Conservation (phyloP, 2,329 filamentous ascomycete genomes). For the Neophaeococcomyces aloes region DNA sequence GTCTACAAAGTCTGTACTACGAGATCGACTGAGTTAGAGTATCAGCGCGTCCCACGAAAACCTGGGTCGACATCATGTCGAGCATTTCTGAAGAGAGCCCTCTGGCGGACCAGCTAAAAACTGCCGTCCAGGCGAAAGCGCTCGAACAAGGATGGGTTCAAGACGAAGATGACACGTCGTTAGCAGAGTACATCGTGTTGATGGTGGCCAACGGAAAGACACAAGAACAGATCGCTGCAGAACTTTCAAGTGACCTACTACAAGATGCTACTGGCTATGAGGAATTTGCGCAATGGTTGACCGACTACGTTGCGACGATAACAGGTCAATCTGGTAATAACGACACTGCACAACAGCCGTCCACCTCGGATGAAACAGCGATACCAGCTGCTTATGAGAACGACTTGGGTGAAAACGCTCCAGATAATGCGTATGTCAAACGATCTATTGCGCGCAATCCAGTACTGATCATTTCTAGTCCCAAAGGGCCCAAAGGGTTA, state of each 20-base stretch:
- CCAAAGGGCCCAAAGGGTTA: constrained; percentile 92
- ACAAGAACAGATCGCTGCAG: constrained; percentile 75
- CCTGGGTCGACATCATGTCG: constrained; percentile 14
- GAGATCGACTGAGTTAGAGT: background rate
- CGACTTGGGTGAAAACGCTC: constrained; percentile 20
- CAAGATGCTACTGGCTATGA: constrained; percentile 73
- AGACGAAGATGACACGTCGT: constrained; percentile 66
- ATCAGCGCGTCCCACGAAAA: background rate
- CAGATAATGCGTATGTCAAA: constrained; percentile 21
- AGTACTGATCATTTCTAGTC: constrained; percentile 43
- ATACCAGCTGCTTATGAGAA: constrained; percentile 19
- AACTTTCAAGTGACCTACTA: constrained; percentile 80
- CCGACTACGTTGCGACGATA: constrained; percentile 57
- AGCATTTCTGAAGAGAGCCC: constrained; percentile 57
- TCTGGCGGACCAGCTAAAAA: constrained; percentile 71
- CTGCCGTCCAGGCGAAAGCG: constrained; percentile 78
- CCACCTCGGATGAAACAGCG: constrained; percentile 46
- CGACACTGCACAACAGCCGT: constrained; percentile 50
- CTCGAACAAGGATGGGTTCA: constrained; percentile 87
- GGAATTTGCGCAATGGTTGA: constrained; percentile 88
- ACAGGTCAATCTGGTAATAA: constrained; percentile 12
- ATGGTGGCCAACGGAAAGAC: constrained; percentile 96
- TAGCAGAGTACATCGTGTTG: constrained; percentile 92
- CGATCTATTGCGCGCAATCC: constrained; percentile 3
- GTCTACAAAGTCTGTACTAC: too few relatives aligned